These are phyloP conservation scores for Mortierella sp. DNA, from an alignment of 371 early-diverging fungal species.

Conservation along the genomic window DNA sequence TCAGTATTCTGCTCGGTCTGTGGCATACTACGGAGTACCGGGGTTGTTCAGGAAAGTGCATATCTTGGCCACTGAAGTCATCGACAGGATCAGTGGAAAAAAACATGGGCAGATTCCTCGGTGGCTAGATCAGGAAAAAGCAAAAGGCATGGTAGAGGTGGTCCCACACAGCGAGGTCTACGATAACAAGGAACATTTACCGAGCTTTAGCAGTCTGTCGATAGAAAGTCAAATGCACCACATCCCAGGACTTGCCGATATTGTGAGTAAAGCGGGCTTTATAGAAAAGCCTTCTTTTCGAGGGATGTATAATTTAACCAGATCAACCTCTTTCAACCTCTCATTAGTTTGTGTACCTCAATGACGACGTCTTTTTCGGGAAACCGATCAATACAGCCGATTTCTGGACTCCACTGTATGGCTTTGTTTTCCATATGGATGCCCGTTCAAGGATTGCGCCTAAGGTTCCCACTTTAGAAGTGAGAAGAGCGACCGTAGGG, in stretches of 20 bases:
- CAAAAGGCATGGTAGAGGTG: slow-evolving; percentile 15
- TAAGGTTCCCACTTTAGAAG: background rate
- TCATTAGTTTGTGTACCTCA: slow-evolving; percentile 49
- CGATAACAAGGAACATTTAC: slow-evolving; percentile 19
- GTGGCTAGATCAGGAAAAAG: slow-evolving; percentile 37
- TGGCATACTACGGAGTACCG: slow-evolving; percentile 19
- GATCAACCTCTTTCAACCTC: background rate
- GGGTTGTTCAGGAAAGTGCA: slow-evolving; percentile 28
- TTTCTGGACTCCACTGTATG: slow-evolving; percentile 57
- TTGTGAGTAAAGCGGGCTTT: slow-evolving; percentile 18
- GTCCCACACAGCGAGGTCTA: slow-evolving; percentile 29
- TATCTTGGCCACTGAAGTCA: slow-evolving; percentile 40
- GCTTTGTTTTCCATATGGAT: slow-evolving; percentile 49
- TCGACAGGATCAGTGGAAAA: background rate
- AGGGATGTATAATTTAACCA: background rate
- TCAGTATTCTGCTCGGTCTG: slow-evolving; percentile 38
- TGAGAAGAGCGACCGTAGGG: slow-evolving; percentile 10
- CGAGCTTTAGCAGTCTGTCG: slow-evolving; percentile 49
- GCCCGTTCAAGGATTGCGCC: slow-evolving; percentile 15
- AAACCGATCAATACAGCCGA: slow-evolving; percentile 24
- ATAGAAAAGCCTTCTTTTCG: background rate
- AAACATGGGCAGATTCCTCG: slow-evolving; percentile 25
- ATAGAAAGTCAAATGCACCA: slow-evolving; percentile 52
- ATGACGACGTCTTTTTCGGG: slow-evolving; percentile 57
- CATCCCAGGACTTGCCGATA: slow-evolving; percentile 27